phyloP scores from a whole-genome alignment of 164 flowering plant species.

The Macadamia tetraphylla region DNA sequence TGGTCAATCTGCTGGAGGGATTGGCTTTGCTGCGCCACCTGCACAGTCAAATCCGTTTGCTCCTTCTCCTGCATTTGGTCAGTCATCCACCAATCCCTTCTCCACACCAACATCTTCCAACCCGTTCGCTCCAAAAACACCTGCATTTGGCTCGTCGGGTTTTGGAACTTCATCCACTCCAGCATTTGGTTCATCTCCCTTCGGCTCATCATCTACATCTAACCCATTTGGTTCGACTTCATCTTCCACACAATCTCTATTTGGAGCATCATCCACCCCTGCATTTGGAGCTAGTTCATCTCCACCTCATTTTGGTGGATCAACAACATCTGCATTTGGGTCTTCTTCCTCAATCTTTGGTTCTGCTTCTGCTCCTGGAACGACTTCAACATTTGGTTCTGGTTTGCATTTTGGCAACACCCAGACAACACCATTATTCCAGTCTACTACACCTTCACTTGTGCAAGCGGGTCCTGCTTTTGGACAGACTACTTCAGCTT shows the following conservation, averaged over 20 bases:
- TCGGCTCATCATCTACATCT: slow-evolving; percentile 41
- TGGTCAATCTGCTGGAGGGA: slow-evolving; percentile 50
- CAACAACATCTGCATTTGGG: slow-evolving; percentile 46
- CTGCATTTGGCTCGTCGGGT: slow-evolving; percentile 35
- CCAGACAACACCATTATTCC: slow-evolving; percentile 71
- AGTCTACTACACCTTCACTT: slow-evolving; percentile 52
- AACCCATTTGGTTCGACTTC: slow-evolving; percentile 56
- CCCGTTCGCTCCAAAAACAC: slow-evolving; percentile 55
- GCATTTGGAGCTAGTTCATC: slow-evolving; percentile 51
- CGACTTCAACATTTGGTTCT: slow-evolving; percentile 48
- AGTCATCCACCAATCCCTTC: slow-evolving; percentile 60
- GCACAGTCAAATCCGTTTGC: slow-evolving; percentile 47
- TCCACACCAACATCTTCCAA: slow-evolving; percentile 50
- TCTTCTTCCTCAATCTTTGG: slow-evolving; percentile 54
- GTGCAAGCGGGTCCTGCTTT: slow-evolving; percentile 56
- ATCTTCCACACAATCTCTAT: slow-evolving; percentile 45
- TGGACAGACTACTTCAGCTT: slow-evolving; percentile 46
- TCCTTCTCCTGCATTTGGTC: slow-evolving; percentile 52
- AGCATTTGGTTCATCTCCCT: slow-evolving; percentile 54
- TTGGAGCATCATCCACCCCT: slow-evolving; percentile 42
- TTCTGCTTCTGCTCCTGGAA: slow-evolving; percentile 46
- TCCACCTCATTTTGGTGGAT: slow-evolving; percentile 47
- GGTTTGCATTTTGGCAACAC: slow-evolving; percentile 53
- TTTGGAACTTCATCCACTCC: slow-evolving; percentile 52
- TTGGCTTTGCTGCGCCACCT: slow-evolving; percentile 37